Base-by-base conservation (phyloP, 495 filamentous ascomycete genomes). In the Cercophora newfieldiana region DNA sequence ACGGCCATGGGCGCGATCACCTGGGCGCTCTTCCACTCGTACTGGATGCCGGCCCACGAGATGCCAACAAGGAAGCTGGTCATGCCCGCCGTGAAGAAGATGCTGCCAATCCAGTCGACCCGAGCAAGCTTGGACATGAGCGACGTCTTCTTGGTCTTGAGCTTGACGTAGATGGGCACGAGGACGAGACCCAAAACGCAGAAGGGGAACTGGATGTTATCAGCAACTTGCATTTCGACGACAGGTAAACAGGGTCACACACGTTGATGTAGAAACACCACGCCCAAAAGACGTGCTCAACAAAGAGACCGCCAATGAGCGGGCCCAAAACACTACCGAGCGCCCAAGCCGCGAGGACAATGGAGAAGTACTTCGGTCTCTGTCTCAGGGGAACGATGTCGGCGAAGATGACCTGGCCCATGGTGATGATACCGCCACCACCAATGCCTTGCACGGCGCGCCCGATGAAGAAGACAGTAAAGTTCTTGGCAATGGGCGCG, bases 371-470 rank as follows among this genome's bases (percentile, higher is more conserved):
- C 69, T 78, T 79, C 16, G 73, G 66, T 44, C 74, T 61, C 67
- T 73, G 68, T 61, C 83, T 47, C 74, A 85, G 66, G 5, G 75
- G 76, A 1, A 77, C 74, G 48, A 79, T 71, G n/a, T 78, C 77
- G 25, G 69, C 95, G 88, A 86, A 84, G 53, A 83, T 76, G 53
- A 97, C 93, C 71, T 96, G 92, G 28, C 90, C 88, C 69, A 97
- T 77, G 26, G 90, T 89, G 24, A 96, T 85, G 61, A 96, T 85
- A 1, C 93, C 93, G 57, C 91, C 92, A 44, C 91, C 92, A 3
- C 92, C 93, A 19, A 91, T 79, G 51, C 93, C 93, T 72, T 97
- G 93, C 53, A 97, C 79, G 0, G 89, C 87, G 69, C 93, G 81
- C 7, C 91, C 93, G 0, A 86, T 84, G 49, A 97, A 83, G 58